Percentiles rank a stretch among this genome's conserved stretches.
These are phyloP conservation scores for Daldinia concentrica DNA, from an alignment of 495 filamentous ascomycete genomes.

Conservation along the genomic window DNA sequence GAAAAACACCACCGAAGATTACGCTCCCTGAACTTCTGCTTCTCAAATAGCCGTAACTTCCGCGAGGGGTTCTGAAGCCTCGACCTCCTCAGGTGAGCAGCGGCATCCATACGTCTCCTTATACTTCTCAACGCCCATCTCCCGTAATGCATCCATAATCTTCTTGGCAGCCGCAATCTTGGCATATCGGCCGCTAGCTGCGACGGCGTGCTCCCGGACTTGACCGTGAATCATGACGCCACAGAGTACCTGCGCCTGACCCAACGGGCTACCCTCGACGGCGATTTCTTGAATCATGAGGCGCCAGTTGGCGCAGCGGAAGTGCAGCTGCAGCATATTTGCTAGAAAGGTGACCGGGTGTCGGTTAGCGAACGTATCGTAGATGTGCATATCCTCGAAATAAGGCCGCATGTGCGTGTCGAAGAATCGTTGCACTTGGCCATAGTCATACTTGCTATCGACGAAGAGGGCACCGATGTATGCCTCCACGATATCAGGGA, in stretches of 20 bases:
- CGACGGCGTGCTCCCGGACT: slow-evolving; percentile 68
- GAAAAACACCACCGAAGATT: not conserved
- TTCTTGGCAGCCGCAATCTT: slow-evolving; percentile 77
- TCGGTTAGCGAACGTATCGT: slow-evolving; percentile 88
- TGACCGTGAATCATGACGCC: slow-evolving; percentile 80
- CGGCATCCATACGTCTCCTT: slow-evolving; percentile 67
- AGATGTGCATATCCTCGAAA: slow-evolving; percentile 88
- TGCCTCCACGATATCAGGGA: slow-evolving; percentile 89
- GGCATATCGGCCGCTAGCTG: slow-evolving; percentile 72
- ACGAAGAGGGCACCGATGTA: slow-evolving; percentile 93
- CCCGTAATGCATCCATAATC: slow-evolving; percentile 67
- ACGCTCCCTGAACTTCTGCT: not conserved
- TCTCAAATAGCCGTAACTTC: slow-evolving; percentile 35
- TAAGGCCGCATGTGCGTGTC: slow-evolving; percentile 72
- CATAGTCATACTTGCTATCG: slow-evolving; percentile 84
- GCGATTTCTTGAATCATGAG: slow-evolving; percentile 47
- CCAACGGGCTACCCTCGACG: slow-evolving; percentile 42
- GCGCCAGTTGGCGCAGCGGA: slow-evolving; percentile 61
- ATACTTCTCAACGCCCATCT: slow-evolving; percentile 67
- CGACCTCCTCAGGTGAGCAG: slow-evolving; percentile 54
- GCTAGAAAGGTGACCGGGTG: slow-evolving; percentile 72
- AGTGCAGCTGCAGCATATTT: slow-evolving; percentile 54
- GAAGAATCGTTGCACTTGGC: slow-evolving; percentile 80
- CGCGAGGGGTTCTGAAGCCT: slow-evolving; percentile 20
- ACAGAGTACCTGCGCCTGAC: slow-evolving; percentile 65